Conservation (phyloP, 192 early-diverging fungal genomes). For the Coemansia sp. region DNA sequence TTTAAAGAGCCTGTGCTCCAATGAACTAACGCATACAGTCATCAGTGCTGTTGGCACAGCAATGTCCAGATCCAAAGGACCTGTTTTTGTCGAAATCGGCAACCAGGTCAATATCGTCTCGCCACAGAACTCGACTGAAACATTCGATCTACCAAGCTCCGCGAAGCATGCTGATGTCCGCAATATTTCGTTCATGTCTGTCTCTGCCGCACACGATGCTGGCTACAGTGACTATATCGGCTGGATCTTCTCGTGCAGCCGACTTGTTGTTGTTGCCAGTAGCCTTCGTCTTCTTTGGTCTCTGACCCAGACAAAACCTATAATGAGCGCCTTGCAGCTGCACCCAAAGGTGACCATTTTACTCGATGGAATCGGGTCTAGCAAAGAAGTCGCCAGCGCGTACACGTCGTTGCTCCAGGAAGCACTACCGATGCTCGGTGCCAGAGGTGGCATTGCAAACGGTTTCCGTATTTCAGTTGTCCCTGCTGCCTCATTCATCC, state of each 20-base stretch:
- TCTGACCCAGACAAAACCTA: slow-evolving; percentile 3
- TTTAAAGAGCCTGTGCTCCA: background rate
- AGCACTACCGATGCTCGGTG: slow-evolving; percentile 12
- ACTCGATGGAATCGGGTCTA: slow-evolving; percentile 17
- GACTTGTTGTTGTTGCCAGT: slow-evolving; percentile 25
- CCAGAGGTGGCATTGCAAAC: background rate
- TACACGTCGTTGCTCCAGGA: slow-evolving; percentile 28
- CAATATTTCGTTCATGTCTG: slow-evolving; percentile 1
- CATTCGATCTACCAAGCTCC: background rate
- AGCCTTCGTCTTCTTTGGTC: slow-evolving; percentile 16
- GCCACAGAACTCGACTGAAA: background rate
- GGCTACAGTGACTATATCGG: slow-evolving; percentile 21
- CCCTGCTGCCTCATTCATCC: background rate
- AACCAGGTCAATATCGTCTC: background rate
- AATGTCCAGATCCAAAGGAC: background rate
- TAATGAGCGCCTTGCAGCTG: slow-evolving; percentile 15
- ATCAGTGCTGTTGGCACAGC: background rate
- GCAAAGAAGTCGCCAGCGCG: background rate
- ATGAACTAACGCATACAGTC: background rate
- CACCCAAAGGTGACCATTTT: slow-evolving; percentile 19
- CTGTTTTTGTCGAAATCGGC: background rate
- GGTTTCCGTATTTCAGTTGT: background rate
- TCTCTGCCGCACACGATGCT: background rate
- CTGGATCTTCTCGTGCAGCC: slow-evolving; percentile 33
- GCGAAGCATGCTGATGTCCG: background rate